These are phyloP conservation scores for Bruguiera sexangula DNA, from an alignment of 345 rosid genomes.

Conservation along the genomic window DNA sequence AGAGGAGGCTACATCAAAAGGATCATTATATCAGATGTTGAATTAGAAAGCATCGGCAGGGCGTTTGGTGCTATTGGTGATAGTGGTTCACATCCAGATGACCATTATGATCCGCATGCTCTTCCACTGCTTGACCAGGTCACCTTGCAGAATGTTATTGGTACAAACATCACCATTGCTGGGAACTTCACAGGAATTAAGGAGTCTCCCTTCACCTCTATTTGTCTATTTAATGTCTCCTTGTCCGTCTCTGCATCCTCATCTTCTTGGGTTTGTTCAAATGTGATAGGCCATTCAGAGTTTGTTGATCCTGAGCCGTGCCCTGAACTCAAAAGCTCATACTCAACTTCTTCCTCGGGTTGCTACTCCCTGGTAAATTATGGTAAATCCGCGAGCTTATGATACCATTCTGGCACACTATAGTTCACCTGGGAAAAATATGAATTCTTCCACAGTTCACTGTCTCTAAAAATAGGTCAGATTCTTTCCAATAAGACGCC, in stretches of 20 bases:
- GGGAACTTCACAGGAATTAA: constrained; percentile 72
- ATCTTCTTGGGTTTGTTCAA: constrained; percentile 61
- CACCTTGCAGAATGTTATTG: constrained; percentile 48
- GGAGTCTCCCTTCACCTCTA: constrained; percentile 70
- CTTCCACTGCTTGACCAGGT: constrained; percentile 49
- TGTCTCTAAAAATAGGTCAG: constrained; percentile 20
- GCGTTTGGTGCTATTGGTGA: constrained; percentile 63
- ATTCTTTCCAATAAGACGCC: constrained; percentile 55
- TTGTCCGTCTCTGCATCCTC: constrained; percentile 38
- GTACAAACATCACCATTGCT: constrained; percentile 50
- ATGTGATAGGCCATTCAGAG: constrained; percentile 70
- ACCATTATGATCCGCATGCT: constrained; percentile 65
- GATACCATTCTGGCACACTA: constrained; percentile 28
- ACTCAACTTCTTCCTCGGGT: constrained; percentile 29
- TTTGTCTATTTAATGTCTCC: constrained; percentile 57
- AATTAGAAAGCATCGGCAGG: constrained; percentile 30
- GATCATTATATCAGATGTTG: constrained; percentile 48
- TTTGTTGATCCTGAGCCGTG: constrained; percentile 69
- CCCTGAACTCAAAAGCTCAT: constrained; percentile 40
- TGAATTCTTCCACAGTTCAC: constrained; percentile 27
- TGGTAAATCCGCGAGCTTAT: constrained; percentile 45
- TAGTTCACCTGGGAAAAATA: constrained; percentile 16
- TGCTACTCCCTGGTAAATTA: constrained; percentile 28
- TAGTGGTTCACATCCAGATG: constrained; percentile 77
- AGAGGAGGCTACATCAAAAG: constrained; percentile 78